Evolutionary conservation across 2,329 filamentous ascomycete genomes (phyloP).

Genomic region (Hypoxylon sp.): DNA sequence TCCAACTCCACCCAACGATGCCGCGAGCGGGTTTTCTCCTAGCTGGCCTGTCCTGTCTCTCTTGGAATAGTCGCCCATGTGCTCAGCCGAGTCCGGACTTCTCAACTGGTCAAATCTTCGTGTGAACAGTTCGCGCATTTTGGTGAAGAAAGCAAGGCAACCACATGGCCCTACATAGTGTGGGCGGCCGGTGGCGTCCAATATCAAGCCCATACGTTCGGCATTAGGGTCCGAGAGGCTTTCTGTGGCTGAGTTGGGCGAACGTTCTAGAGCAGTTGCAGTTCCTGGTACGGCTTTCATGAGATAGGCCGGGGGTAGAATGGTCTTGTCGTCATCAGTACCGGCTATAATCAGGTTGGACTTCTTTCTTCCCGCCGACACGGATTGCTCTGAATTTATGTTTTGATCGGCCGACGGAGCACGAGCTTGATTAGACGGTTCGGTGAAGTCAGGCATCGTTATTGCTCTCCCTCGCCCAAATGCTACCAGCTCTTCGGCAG

Average conservation of each 20-base stretch:
- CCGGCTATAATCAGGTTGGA: constrained; percentile 24
- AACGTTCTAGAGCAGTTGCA: constrained; percentile 6
- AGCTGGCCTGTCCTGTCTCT: constrained; percentile 15
- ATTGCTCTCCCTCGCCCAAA: constrained; percentile 55
- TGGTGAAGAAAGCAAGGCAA: constrained; percentile 39
- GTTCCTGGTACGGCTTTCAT: constrained; percentile 11
- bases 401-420: constrained; percentile 1
- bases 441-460: constrained; percentile 51
- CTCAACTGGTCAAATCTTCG: constrained; percentile 8
- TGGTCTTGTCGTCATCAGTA: constrained; percentile 24
- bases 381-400: constrained; percentile 5
- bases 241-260: constrained; percentile 11
- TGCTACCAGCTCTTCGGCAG: constrained; percentile 54
- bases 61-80: neutral
- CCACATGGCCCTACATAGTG: constrained; percentile 46
- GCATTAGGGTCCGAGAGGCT: constrained; percentile 4
- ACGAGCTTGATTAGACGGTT: constrained; percentile 15
- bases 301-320: constrained; percentile 37
- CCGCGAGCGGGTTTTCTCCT: constrained; percentile 29
- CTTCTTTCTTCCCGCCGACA: neutral
- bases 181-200: constrained; percentile 40
- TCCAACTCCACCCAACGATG: constrained; percentile 34
- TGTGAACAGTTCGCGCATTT: constrained; percentile 40
- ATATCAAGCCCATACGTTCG: constrained; percentile 35
- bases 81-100: constrained; percentile 2